Base-by-base conservation (phyloP, 306 rosid genomes). In the Vigna mungo region DNA sequence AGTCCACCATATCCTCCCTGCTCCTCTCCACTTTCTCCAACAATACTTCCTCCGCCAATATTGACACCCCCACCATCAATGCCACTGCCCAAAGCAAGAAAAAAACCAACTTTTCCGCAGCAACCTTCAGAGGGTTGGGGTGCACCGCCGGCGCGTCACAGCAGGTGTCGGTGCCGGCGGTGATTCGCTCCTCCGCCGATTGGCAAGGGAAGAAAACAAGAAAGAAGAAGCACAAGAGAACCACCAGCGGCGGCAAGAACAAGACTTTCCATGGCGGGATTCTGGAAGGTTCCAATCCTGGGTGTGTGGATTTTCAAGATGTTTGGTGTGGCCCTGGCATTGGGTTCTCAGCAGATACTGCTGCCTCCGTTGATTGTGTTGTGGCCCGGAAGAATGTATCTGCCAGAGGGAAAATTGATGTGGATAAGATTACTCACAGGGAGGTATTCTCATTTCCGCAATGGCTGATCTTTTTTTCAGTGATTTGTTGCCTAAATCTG, bases 321-420 rank as follows among this genome's bases (percentile, higher is more conserved):
- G 97, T 88, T 55, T 92, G 99, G 99, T 92, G 99, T 81, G 97
- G 97, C 16, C 98, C 96, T 9, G 97, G 98, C 70, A 89, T 95
- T 81, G 97, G 96, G 66, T 90, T 92, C 80, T 87, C 94, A 7
- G 74, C 89, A 1, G 94, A 89, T 81, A 85, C 91, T 52, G 89
- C 98, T 79, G 89, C 93, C 15, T 91, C 97, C 39, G 89, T 90
- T 58, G 97, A 95, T 83, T 91, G 96, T 61, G 94, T 89, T 18
- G 96, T 87, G 59, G 81, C 96, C 0, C 84, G 93, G 71, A 85
- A 87, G 78, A 87, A 90, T 88, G 88, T 54, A 1, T 71, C 91
- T 62, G 76, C 87, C 9, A 88, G 96, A 66, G 89, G 93, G 12
- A 96, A 82, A 87, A 85, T 93, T 84, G 97, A 90, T 84, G 82